Percentiles rank a stretch among this genome's conserved stretches.
These are phyloP conservation scores for Colletotrichum gloeosporioides DNA, from an alignment of 2,329 filamentous ascomycete genomes.

Conservation along the genomic window DNA sequence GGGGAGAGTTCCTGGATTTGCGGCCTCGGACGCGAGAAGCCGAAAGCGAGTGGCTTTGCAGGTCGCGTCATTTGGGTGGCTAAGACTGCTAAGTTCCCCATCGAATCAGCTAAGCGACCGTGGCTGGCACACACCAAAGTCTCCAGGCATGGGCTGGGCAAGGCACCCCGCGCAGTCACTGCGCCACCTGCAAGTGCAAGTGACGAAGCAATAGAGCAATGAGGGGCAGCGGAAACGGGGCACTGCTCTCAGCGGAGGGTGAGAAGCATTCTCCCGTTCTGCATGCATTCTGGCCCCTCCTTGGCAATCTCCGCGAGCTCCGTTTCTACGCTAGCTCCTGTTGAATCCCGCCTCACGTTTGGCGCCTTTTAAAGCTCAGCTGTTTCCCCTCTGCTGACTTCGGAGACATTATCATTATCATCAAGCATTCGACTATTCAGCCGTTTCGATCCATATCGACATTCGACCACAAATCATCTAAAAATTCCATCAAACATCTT, in stretches of 20 bases:
- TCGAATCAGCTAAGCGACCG: neutral
- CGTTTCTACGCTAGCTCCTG: neutral
- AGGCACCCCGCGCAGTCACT: conserved; percentile 6
- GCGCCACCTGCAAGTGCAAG: conserved; percentile 4
- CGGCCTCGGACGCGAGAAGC: neutral
- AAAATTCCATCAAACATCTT: neutral
- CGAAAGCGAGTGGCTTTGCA: conserved; percentile 4
- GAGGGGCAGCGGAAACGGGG: neutral
- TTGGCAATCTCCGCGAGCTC: conserved; percentile 14
- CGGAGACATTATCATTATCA: neutral
- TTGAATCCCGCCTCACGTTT: neutral
- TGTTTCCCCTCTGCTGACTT: neutral
- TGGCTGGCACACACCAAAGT: conserved; percentile 4
- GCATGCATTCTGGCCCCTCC: neutral
- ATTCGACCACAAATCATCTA: neutral
- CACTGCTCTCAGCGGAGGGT: neutral
- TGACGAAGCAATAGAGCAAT: neutral
- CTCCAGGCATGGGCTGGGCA: neutral
- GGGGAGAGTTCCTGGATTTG: neutral
- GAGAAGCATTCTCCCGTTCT: neutral
- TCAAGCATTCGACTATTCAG: neutral
- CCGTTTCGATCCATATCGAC: neutral
- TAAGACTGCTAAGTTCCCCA: neutral
- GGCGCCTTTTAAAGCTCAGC: neutral
- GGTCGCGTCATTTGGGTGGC: conserved; percentile 11